Evolutionary conservation across 1,284 basidiomycete species (phyloP).

Genomic region (Melampsora medusae): DNA sequence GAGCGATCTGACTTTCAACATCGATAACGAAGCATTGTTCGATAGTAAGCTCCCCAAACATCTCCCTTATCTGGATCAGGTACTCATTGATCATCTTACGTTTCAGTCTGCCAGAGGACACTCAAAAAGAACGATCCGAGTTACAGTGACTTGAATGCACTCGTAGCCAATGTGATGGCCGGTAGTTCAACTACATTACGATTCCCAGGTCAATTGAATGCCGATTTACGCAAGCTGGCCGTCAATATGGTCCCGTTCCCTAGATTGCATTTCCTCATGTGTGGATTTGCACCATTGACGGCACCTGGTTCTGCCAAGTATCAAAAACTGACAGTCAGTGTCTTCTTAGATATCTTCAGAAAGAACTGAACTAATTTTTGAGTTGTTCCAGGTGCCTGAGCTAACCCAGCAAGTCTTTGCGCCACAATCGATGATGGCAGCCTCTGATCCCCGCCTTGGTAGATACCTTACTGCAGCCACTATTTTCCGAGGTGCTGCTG

Average conservation of each 20-base stretch:
- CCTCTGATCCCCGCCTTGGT: constrained; percentile 54
- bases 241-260: constrained; percentile 53
- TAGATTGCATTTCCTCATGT: constrained; percentile 56
- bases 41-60: constrained; percentile 29
- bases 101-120: constrained; percentile 43
- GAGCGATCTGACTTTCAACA: constrained; percentile 46
- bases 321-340: constrained; percentile 38
- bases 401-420: constrained; percentile 54
- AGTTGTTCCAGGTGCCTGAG: constrained; percentile 50
- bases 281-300: constrained; percentile 55
- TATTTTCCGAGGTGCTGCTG: constrained; percentile 54
- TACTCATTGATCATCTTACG: constrained; percentile 2
- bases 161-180: constrained; percentile 45
- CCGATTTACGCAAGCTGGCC: constrained; percentile 46
- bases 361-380: no score
- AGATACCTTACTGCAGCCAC: constrained; percentile 54
- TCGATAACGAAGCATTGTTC: constrained; percentile 48
- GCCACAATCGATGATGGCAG: constrained; percentile 55
- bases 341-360: not conserved
- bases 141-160: constrained; percentile 40
- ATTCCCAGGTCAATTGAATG: constrained; percentile 68
- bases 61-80: not conserved
- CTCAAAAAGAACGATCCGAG: constrained; percentile 41
- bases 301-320: constrained; percentile 55
- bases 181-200: constrained; percentile 44